Evolutionary conservation across 306 rosid species (phyloP), one percentile per base, ranked within the genome.

Genomic region (Medicago arabica): DNA sequence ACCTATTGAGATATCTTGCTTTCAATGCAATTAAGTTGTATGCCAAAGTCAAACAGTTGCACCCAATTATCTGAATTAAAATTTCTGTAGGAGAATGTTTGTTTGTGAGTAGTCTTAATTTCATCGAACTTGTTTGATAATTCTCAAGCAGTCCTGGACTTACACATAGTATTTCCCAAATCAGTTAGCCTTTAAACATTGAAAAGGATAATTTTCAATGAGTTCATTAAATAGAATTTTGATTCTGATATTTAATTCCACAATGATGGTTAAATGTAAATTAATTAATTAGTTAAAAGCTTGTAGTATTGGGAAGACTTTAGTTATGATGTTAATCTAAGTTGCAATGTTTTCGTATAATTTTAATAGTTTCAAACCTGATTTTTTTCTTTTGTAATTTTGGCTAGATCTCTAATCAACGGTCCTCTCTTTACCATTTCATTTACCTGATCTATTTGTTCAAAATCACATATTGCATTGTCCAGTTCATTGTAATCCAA

Each of bases 11-110:
- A 50, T 66, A 68, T 44, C 74, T 40, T 68, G 63, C 16, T 83
- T 60, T 74, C 40, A 13, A 36, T 69, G 69, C 58, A 74, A 73
- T 28, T 59, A 59, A 47, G 73, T 73, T 82, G 51, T n/a, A 71
- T 50, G 72, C 55, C 34, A 51, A 58, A 60, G 76, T 62, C 64
- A 50, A 49, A 53, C 60, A 44, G 61, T 46, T 50, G 74, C 16
- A 51, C 77, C 72, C 34, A 81, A 43, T 44, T 41, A 38, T 13
- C 54, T 40, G 55, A 61, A 69, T 75, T 70, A 75, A 31, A 23
- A 68, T 55, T 61, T 15, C 11, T 34, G 9, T 74, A 61, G 76
- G 51, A 47, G 69, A 49, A 66, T 59, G 18, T 58, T 15, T 41
- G 39, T 41, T 16, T 62, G 25, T 16, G 47, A 46, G 15, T 21